Evolutionary conservation across 225 moss, liverwort and hornwort genomes (phyloP), one percentile per base, ranked within the genome.

Genomic region (Polytrichum commune): DNA sequence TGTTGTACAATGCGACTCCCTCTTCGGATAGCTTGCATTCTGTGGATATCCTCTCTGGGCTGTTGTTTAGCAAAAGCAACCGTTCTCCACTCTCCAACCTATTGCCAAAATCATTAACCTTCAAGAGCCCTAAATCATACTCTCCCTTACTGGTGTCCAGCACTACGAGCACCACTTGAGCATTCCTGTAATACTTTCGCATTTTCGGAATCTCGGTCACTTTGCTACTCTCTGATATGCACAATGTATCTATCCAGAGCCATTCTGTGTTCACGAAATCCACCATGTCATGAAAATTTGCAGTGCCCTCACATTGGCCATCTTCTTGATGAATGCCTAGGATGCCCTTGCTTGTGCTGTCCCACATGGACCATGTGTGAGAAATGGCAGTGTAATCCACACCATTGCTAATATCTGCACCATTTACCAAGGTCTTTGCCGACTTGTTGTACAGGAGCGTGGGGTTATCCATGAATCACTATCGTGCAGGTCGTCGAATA

Each of bases 141-240:
- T 68, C 68, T 53, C 54, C 68, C 23, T 68, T 68, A 54, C 26
- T 46, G 54, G 5, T 68, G 53, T 68, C 68, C 10, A 68, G 68
- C 68, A 68, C 68, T 68, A 68, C 68, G 46, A 68, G 68, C 68
- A 68, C 54, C 54, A 68, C 68, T 68, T 53, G 53, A 54, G 68
- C 68, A 25, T 68, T 68, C 68, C 4, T 68, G 68, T 68, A 68
- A 68, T 68, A 68, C 53, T 26, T 68, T 54, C 68, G 53, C 68
- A 68, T 68, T 3, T 54, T 53, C 18, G 68, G 68, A 19, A 68
- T 55, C 68, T 68, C 68, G 19, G 38, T n/a, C 68, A 28, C 68
- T 68, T 55, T 68, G 68, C 22, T 55, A 24, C 38, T 46, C 46
- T 68, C 23, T 26, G 38, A 53, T 25, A 68, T 68, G 68, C 68